Conservation (phyloP, 208 protist genomes). For the Leishmania arabica region DNA sequence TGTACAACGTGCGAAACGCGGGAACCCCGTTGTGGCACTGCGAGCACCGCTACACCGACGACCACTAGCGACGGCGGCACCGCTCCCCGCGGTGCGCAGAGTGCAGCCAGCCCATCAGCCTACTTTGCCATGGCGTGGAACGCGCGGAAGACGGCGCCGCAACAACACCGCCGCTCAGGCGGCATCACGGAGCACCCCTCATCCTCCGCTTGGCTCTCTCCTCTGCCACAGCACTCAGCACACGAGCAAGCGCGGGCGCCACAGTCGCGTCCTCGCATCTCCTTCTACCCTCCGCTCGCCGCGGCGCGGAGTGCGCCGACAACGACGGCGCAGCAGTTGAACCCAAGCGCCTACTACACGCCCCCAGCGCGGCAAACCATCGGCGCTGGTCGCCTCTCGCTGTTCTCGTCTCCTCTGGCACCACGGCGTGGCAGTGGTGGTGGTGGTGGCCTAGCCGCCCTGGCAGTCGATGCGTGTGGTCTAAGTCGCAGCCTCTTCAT, state of each 20-base stretch:
- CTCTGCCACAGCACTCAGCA: neutral
- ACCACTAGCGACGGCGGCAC: neutral
- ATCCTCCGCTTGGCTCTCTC: neutral
- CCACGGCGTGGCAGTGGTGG: neutral
- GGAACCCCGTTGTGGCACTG: neutral
- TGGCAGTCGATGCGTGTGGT: neutral
- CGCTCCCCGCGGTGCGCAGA: neutral
- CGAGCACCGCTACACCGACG: neutral
- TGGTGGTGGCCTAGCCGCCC: neutral
- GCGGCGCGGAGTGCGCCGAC: too few relatives aligned
- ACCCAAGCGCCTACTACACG: neutral
- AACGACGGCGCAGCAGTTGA: neutral
- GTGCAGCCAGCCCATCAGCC: neutral
- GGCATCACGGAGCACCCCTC: neutral
- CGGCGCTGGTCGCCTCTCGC: neutral
- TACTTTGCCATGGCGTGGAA: slow-evolving; percentile 1
- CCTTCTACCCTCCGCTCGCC: neutral
- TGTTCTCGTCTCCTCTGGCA: neutral
- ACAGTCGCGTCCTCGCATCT: neutral
- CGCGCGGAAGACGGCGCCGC: neutral
- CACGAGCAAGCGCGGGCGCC: neutral
- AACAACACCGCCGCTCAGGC: neutral
- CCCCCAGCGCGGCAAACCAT: slow-evolving; percentile 7
- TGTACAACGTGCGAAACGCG: neutral
- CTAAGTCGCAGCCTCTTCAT: slow-evolving; percentile 26